phyloP scores from a whole-genome alignment of 352 stramenopile genomes.

The Pythium dissotocum region DNA sequence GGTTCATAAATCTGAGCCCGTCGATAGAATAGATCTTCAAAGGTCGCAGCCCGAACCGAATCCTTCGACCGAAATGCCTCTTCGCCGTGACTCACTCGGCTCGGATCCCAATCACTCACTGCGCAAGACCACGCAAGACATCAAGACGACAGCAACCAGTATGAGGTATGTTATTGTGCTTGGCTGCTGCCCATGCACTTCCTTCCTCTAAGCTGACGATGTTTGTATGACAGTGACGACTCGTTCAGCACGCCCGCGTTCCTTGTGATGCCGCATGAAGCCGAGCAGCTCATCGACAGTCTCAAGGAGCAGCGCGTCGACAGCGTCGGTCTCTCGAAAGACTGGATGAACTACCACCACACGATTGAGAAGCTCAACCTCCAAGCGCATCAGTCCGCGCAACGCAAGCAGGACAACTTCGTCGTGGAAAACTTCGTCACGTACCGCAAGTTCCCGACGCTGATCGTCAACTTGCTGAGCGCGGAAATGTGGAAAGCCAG shows the following conservation, averaged over 20 bases:
- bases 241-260: conserved; percentile 31
- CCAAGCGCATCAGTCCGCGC: conserved; percentile 91
- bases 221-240: conserved; percentile 11
- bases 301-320: conserved; percentile 62
- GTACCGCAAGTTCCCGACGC: conserved; percentile 87
- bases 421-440: conserved; percentile 92
- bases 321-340: conserved; percentile 48
- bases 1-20: background rate
- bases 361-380: conserved; percentile 93
- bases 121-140: background rate
- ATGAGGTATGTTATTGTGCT: conserved; percentile 9
- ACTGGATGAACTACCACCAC: conserved; percentile 90
- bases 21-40: conserved; percentile 12
- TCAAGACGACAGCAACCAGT: background rate
- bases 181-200: background rate
- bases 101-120: background rate
- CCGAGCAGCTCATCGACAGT: conserved; percentile 83
- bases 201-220: background rate
- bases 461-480: conserved; percentile 88
- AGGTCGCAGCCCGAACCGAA: conserved; percentile 20
- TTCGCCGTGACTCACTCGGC: background rate
- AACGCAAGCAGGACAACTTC: conserved; percentile 92
- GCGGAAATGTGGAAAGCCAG: conserved; percentile 90
- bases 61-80: conserved; percentile 17
- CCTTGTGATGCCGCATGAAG: conserved; percentile 77